A percentile compares a stretch with the other conserved stretches of the same genome.
Evolutionary conservation across 2,329 filamentous ascomycete genomes (phyloP).

Genomic region (Septoria petroselini): DNA sequence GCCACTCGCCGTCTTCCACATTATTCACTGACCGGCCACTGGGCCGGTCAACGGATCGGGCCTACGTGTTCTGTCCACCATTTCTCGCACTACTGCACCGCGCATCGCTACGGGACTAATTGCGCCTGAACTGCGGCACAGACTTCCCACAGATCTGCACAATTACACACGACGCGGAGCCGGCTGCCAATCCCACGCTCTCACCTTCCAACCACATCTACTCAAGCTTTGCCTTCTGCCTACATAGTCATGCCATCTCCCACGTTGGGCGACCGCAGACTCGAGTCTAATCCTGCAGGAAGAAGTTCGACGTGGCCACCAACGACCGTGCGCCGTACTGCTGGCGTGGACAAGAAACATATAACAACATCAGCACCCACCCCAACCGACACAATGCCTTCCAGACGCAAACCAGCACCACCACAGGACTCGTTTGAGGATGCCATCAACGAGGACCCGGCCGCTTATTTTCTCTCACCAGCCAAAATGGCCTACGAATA

Average conservation of each 20-base stretch:
- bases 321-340: slow-evolving; percentile 14
- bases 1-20: neutral
- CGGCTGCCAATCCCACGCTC: slow-evolving; percentile 22
- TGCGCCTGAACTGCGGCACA: slow-evolving; percentile 18
- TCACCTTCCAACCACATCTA: slow-evolving; percentile 20
- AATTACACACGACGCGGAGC: slow-evolving; percentile 9
- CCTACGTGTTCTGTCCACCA: slow-evolving; percentile 10
- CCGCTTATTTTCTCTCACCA: slow-evolving; percentile 35
- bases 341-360: slow-evolving; percentile 17
- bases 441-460: slow-evolving; percentile 34
- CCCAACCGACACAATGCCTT: slow-evolving; percentile 17
- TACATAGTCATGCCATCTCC: slow-evolving; percentile 26
- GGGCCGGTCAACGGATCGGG: slow-evolving; percentile 12
- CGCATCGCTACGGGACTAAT: slow-evolving; percentile 13
- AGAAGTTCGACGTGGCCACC: slow-evolving; percentile 27
- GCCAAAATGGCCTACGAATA: slow-evolving; percentile 30
- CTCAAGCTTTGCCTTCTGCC: slow-evolving; percentile 5
- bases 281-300: slow-evolving; percentile 17
- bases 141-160: slow-evolving; percentile 9
- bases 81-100: slow-evolving; percentile 22
- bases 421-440: slow-evolving; percentile 25
- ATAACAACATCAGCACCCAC: slow-evolving; percentile 19
- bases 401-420: slow-evolving; percentile 1
- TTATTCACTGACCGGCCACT: slow-evolving; percentile 13
- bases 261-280: slow-evolving; percentile 13